A percentile compares a stretch with the other conserved stretches of the same genome.
Evolutionary conservation across 495 filamentous ascomycete species (phyloP).

Genomic region (Lichenothelia convexa): DNA sequence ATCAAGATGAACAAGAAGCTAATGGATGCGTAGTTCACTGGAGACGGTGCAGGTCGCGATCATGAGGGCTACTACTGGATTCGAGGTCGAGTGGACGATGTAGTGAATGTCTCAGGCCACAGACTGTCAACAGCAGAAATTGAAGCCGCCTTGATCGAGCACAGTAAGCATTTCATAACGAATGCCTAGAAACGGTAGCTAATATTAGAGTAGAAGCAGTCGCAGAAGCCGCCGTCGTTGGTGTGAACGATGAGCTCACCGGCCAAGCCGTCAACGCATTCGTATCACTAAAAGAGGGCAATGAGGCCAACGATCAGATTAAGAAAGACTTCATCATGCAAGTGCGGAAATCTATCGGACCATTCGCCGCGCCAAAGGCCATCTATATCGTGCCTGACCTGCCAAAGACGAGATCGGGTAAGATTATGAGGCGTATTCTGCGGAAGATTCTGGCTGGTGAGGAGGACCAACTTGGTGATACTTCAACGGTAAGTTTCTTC

Average conservation of each 20-base stretch:
- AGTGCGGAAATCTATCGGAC: slow-evolving; percentile 91
- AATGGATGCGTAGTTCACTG: slow-evolving; percentile 63
- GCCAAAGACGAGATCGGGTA: slow-evolving; percentile 89
- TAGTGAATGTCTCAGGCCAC: slow-evolving; percentile 94
- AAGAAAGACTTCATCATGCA: slow-evolving; percentile 87
- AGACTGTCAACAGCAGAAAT: slow-evolving; percentile 95
- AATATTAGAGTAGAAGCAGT: slow-evolving; percentile 36
- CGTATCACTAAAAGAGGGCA: slow-evolving; percentile 77
- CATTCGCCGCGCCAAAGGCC: slow-evolving; percentile 90
- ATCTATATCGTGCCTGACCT: slow-evolving; percentile 80
- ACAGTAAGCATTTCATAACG: slow-evolving; percentile 32
- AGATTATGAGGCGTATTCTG: slow-evolving; percentile 97
- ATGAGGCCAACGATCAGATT: slow-evolving; percentile 59
- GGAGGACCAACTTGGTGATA: slow-evolving; percentile 92
- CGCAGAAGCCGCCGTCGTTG: slow-evolving; percentile 90
- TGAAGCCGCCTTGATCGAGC: slow-evolving; percentile 88
- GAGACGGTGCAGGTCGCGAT: slow-evolving; percentile 91
- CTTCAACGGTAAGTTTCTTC: slow-evolving; percentile 52
- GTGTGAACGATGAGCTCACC: slow-evolving; percentile 79
- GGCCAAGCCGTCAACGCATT: slow-evolving; percentile 97
- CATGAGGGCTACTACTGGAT: slow-evolving; percentile 99
- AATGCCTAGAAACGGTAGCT: neutral
- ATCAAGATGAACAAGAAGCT: neutral
- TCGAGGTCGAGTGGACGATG: slow-evolving; percentile 93
- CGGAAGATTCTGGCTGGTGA: slow-evolving; percentile 93